A percentile compares a stretch with the other conserved stretches of the same genome.
These are phyloP conservation scores for Verticillium nonalfalfae DNA, from an alignment of 2,329 filamentous ascomycete species.

Conservation along the genomic window DNA sequence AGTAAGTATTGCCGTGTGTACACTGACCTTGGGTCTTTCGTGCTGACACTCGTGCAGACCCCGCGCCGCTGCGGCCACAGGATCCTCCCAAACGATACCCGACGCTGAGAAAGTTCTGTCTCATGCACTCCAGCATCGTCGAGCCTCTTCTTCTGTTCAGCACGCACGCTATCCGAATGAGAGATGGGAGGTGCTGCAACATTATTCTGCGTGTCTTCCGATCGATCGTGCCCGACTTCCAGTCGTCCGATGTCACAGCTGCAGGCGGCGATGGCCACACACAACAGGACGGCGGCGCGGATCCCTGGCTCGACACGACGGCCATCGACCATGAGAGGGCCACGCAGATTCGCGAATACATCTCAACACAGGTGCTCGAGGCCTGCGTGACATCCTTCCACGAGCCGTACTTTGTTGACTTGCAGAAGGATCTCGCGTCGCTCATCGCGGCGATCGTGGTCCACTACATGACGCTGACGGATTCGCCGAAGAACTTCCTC, in stretches of 20 bases:
- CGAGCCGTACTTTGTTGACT: conserved; percentile 93
- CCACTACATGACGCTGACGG: conserved; percentile 63
- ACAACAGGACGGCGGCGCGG: conserved; percentile 2
- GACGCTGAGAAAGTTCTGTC: conserved; percentile 73
- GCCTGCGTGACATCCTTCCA: conserved; percentile 86
- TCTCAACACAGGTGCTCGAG: conserved; percentile 81
- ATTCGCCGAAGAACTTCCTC: conserved; percentile 70
- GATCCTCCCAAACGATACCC: conserved; percentile 34
- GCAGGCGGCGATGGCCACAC: conserved; percentile 14
- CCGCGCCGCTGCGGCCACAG: conserved; percentile 19
- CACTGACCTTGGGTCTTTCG: neutral
- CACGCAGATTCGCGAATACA: conserved; percentile 76
- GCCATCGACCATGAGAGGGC: conserved; percentile 48
- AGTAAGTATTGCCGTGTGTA: conserved; percentile 38
- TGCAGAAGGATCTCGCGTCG: conserved; percentile 84
- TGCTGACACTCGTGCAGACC: conserved; percentile 17
- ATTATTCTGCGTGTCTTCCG: conserved; percentile 83
- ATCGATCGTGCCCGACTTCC: conserved; percentile 76
- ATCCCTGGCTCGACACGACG: conserved; percentile 26
- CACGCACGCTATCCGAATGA: conserved; percentile 82
- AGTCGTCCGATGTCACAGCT: conserved; percentile 18
- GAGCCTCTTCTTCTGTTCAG: conserved; percentile 89
- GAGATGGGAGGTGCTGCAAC: conserved; percentile 81
- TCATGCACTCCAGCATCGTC: conserved; percentile 70
- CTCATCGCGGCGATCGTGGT: conserved; percentile 82